Evolutionary conservation across 2,329 filamentous ascomycete species (phyloP), one percentile per base, ranked within the genome.

Genomic region (Leptodontidium sp.): DNA sequence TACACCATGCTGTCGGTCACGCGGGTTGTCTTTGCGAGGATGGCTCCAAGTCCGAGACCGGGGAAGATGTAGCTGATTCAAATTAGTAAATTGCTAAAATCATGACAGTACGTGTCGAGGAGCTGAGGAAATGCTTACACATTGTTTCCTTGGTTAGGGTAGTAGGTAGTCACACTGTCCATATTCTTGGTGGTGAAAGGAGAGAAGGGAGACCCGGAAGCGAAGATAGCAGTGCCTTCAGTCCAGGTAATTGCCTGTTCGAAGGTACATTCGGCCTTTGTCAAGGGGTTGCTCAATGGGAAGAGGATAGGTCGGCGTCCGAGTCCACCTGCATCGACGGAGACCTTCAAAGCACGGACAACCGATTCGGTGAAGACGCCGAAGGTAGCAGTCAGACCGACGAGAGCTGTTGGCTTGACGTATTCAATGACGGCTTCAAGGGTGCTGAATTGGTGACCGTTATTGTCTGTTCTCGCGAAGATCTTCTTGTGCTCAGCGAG

Each of bases 1-100:
- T 98, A 98, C 78, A 99, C 94, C 96, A 99, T 99, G 81, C 91
- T 89, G 80, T 98, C 93, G 5, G 95, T 98, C 74, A 98, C 86
- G 75, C 90, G 90, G 73, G 92, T 90, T 14, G 94, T 88, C 85
- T 98, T 97, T 82, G 91, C 90, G 61, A 98, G 88, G 78, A 98
- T 98, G 73, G 95, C 92, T 70, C 94, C 96, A 38, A 98, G 89
- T 67, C 96, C 96, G 69, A 98, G 92, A 77, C 95, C 96, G 0
- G 96, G 96, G 90, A 99, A 99, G 70, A 99, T 93, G 79, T 98
- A 98, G 84, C 91, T 91, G 12, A 7, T 2, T 15, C 2, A 12
- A 4, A 84, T 91, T 90, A 79, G 89, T 97, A 97, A 69, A 98
- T 17, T 47, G 45, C n/a, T n/a, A 17, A n/a, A 47, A 21, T 47